Conservation (phyloP, 2,329 filamentous ascomycete genomes). For the Penicillium sp. region DNA sequence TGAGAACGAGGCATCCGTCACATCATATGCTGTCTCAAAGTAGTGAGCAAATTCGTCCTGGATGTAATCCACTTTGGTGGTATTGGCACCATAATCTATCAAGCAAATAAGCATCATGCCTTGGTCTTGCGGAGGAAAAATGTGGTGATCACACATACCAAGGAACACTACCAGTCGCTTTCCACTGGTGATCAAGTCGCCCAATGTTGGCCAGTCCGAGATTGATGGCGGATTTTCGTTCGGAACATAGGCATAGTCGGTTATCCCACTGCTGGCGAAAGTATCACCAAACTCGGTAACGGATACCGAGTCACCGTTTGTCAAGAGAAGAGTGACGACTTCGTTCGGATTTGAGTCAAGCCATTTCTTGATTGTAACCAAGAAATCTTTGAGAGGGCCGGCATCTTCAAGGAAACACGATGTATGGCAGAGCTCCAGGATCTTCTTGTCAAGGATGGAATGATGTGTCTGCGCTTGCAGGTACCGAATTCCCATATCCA, state of each 20-base stretch:
- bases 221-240: constrained; percentile 34
- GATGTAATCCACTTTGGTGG: constrained; percentile 42
- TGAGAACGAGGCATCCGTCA: constrained; percentile 42
- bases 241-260: constrained; percentile 41
- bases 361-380: constrained; percentile 62
- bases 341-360: constrained; percentile 60
- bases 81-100: constrained; percentile 45
- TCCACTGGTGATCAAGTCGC: constrained; percentile 42
- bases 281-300: constrained; percentile 35
- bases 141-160: constrained; percentile 26
- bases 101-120: background rate
- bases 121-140: background rate
- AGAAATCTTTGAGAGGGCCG: constrained; percentile 57
- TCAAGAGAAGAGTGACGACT: constrained; percentile 64
- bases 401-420: constrained; percentile 61
- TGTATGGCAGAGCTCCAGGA: constrained; percentile 65
- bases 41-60: constrained; percentile 47
- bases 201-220: constrained; percentile 46
- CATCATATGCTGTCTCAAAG: constrained; percentile 50
- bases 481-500: constrained; percentile 64
- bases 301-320: constrained; percentile 56
- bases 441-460: constrained; percentile 47
- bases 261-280: constrained; percentile 35
- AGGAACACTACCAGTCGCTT: constrained; percentile 48
- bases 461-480: constrained; percentile 65